Evolutionary conservation across 495 filamentous ascomycete genomes (phyloP).

Genomic region (Talaromyces borbonicus): DNA sequence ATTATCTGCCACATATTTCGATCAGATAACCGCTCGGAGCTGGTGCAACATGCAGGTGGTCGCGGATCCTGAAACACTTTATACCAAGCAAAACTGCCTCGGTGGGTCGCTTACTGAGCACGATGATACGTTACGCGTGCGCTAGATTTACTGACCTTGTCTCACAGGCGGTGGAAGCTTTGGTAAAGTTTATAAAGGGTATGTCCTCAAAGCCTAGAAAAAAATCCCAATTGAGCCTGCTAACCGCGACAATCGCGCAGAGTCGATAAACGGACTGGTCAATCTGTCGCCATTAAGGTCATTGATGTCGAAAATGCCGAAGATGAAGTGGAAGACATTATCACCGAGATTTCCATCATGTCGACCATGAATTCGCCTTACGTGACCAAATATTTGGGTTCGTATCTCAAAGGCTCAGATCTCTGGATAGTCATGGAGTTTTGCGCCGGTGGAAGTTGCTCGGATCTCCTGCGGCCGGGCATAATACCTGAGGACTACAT

Average conservation of each 20-base stretch:
- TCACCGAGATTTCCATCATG: conserved; percentile 93
- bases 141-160: too few species aligned
- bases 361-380: conserved; percentile 89
- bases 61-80: conserved; percentile 76
- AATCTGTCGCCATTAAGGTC: conserved; percentile 87
- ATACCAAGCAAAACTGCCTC: conserved; percentile 90
- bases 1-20: neutral
- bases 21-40: neutral
- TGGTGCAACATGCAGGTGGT: conserved; percentile 25
- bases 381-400: conserved; percentile 95
- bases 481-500: conserved; percentile 91
- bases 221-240: conserved; percentile 17
- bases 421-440: conserved; percentile 98
- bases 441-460: conserved; percentile 86
- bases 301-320: conserved; percentile 98
- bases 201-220: conserved; percentile 13
- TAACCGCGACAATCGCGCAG: conserved; percentile 27
- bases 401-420: conserved; percentile 87
- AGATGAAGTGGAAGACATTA: conserved; percentile 98
- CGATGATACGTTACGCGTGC: too few species aligned
- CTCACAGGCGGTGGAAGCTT: conserved; percentile 85
- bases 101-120: conserved; percentile 42
- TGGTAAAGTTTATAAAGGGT: conserved; percentile 94
- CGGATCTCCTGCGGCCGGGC: conserved; percentile 84
- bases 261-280: conserved; percentile 73